Base-by-base conservation (phyloP, 2,329 filamentous ascomycete species). In the Seiridium cupressi region DNA sequence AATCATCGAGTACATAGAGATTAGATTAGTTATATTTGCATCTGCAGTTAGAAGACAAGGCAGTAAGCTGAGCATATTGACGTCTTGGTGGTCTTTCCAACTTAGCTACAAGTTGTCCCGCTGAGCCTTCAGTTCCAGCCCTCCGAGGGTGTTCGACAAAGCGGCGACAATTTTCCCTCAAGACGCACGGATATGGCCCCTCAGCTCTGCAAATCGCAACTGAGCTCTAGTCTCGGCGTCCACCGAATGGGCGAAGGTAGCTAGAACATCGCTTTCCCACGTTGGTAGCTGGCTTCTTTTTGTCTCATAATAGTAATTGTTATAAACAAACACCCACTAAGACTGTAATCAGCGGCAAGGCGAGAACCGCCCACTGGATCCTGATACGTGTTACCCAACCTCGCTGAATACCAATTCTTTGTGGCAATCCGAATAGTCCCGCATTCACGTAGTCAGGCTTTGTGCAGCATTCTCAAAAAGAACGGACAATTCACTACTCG, bases 321-420 rank as follows among this genome's bases (percentile, higher is more conserved):
- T 10, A 54, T 26, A 35, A 54, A 26, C 4, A 54, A n/a, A 18
- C 51, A 54, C 7, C 35, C 32, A n/a, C 51, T 11, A 54, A n/a
- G 3, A 54, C 9, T 9, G 35, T 34, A 10, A 26, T 7, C 3
- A 36, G 8, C 9, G 51, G 51, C 35, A 36, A 34, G 8, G 26
- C 35, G 1, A 54, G 32, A 54, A 36, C 35, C 11, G 5, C 36
- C 68, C 67, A 70, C 5, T 65, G 47, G 5, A 70, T 62, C 3
- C 58, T 44, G 32, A 65, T 65, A 18, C 63, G 60, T 7, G 64
- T 61, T 2, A 60, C 58, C 64, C 62, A 68, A 11, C 66, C 64
- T 8, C 62, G 34, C 4, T 51, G 60, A 1, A 40, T 48, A 1
- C 66, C 65, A 0, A 34, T 26, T 3, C 1, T 55, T 36, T 3